phyloP scores from a whole-genome alignment of 2,329 filamentous ascomycete genomes.

The Aspergillus sp. region DNA sequence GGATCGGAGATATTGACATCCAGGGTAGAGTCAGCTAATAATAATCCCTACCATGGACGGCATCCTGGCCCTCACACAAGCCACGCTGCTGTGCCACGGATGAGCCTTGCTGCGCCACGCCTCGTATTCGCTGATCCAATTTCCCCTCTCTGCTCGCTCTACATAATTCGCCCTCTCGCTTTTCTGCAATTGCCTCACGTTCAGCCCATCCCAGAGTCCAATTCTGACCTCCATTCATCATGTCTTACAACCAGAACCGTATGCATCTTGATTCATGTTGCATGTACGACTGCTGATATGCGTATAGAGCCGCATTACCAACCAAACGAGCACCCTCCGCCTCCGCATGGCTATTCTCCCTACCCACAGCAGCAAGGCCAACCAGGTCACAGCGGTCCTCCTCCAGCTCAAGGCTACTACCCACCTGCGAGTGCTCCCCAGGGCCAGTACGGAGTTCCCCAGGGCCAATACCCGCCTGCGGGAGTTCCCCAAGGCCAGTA shows the following conservation, averaged over 20 bases:
- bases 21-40: too few relatives aligned
- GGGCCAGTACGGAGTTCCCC: slow-evolving; percentile 16
- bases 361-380: slow-evolving; percentile 7
- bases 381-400: slow-evolving; percentile 17
- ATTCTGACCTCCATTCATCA: neutral
- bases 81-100: too few relatives aligned
- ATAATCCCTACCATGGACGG: too few relatives aligned
- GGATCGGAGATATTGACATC: too few relatives aligned
- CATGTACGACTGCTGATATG: neutral
- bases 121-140: too few relatives aligned
- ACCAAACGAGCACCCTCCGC: slow-evolving; percentile 17
- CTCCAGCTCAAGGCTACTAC: slow-evolving; percentile 22
- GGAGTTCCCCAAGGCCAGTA: too few relatives aligned
- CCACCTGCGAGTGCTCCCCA: slow-evolving; percentile 1
- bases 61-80: too few relatives aligned
- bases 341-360: slow-evolving; percentile 18
- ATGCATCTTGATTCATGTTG: neutral
- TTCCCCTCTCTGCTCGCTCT: neutral
- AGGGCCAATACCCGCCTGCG: slow-evolving; percentile 20
- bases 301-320: slow-evolving; percentile 17
- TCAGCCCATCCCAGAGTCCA: neutral
- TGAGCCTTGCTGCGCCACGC: slow-evolving; percentile 3
- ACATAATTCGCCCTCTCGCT: too few relatives aligned
- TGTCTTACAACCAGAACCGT: neutral
- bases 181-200: neutral